These are phyloP conservation scores for Aspergillus ostianus DNA, from an alignment of 495 filamentous ascomycete genomes.

Conservation along the genomic window DNA sequence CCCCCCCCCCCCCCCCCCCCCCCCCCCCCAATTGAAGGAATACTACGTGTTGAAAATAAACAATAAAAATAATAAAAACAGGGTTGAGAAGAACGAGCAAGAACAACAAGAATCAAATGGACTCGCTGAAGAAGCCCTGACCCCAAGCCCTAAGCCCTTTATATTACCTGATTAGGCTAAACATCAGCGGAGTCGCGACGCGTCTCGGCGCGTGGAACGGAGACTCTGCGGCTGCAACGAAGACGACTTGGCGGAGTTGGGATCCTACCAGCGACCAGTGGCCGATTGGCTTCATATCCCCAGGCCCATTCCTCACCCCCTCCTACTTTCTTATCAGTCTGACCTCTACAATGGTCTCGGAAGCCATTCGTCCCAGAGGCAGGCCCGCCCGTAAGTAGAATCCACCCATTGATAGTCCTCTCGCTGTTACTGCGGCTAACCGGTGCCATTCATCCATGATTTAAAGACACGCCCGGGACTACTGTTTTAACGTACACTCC, in stretches of 20 bases:
- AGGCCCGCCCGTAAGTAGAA: slow-evolving; percentile 44
- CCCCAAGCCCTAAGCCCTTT: slow-evolving; percentile 43
- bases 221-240: too few relatives aligned
- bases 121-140: slow-evolving; percentile 1
- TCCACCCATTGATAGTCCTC: too few relatives aligned
- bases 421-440: not conserved
- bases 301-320: not conserved
- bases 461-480: slow-evolving; percentile 62
- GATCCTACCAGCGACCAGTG: not conserved
- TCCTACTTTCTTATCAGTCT: not conserved
- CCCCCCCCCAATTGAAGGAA: not conserved
- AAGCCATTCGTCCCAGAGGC: slow-evolving; percentile 42
- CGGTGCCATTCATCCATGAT: slow-evolving; percentile 3
- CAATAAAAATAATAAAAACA: not conserved
- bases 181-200: slow-evolving; percentile 9
- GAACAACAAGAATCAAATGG: too few relatives aligned
- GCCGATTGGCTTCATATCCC: not conserved
- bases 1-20: too few relatives aligned
- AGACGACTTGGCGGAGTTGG: not conserved
- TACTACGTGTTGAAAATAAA: not conserved
- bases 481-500: slow-evolving; percentile 68
- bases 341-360: slow-evolving; percentile 33
- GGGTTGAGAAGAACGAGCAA: too few relatives aligned
- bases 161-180: slow-evolving; percentile 27
- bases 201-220: slow-evolving; percentile 11